Evolutionary conservation across 75 land plant genomes (phyloP).

Genomic region (Pinus albicaulis): DNA sequence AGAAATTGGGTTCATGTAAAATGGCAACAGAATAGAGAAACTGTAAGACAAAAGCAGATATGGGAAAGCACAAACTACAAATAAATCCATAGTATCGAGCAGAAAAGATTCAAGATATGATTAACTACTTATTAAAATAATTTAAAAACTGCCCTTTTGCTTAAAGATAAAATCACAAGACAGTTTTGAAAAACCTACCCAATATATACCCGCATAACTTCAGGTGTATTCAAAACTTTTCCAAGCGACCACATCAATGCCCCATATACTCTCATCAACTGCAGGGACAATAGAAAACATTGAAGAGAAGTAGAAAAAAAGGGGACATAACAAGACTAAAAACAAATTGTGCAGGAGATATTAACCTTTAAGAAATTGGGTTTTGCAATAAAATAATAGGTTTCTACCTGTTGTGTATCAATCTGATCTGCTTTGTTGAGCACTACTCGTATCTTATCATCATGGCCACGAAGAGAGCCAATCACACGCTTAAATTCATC

Average conservation of each 20-base stretch:
- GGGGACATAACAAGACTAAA: background rate
- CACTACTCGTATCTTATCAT: constrained; percentile 96
- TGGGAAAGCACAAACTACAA: too few species aligned
- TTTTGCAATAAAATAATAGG: background rate
- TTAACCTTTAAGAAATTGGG: background rate
- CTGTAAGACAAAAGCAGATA: too few species aligned
- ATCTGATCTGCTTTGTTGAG: constrained; percentile 97
- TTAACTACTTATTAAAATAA: background rate
- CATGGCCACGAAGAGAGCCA: constrained; percentile 87
- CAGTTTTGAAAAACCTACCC: constrained; percentile 50
- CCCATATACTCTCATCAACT: constrained; percentile 99
- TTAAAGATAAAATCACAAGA: background rate
- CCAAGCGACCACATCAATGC: constrained; percentile 99
- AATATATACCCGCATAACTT: constrained; percentile 91
- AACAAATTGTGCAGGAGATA: background rate
- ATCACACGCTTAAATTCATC: constrained; percentile 97
- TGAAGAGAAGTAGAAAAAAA: background rate
- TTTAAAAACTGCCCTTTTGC: background rate
- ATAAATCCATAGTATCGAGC: background rate
- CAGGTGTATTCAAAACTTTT: constrained; percentile 96
- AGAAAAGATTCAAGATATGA: background rate
- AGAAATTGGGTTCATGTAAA: too few species aligned
- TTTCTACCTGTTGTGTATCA: constrained; percentile 88
- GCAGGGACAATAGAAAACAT: constrained; percentile 10
- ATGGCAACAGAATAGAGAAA: too few species aligned